Evolutionary conservation across 78 protist species (phyloP).

Genomic region (Polysphondylium violaceum): DNA sequence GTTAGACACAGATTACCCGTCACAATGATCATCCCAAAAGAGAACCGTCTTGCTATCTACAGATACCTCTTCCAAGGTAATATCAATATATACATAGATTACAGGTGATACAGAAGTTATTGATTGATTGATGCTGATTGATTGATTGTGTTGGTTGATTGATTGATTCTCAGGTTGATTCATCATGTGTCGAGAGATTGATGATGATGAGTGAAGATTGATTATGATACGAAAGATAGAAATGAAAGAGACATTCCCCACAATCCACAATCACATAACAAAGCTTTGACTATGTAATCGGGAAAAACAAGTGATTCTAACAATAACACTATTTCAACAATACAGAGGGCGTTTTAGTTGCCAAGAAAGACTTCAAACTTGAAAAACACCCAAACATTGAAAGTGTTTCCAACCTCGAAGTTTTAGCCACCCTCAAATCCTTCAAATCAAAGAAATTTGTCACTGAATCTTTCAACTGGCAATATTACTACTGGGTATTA

Average conservation of each 20-base stretch:
- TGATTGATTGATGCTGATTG: constrained; percentile 2
- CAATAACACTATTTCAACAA: neutral
- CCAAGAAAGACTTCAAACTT: constrained; percentile 58
- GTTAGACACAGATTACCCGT: neutral
- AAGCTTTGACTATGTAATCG: neutral
- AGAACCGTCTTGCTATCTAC: constrained; percentile 84
- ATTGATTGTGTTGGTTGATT: neutral
- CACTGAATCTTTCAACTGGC: constrained; percentile 94
- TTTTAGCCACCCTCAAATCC: constrained; percentile 87
- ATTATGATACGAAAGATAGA: neutral
- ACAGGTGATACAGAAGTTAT: neutral
- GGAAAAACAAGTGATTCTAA: neutral
- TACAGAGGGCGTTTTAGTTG: constrained; percentile 95
- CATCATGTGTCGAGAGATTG: neutral
- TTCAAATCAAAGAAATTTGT: constrained; percentile 91
- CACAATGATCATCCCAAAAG: constrained; percentile 87
- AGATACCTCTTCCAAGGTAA: constrained; percentile 86
- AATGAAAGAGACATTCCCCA: neutral
- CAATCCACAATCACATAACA: neutral
- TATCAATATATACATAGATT: neutral
- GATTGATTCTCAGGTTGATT: neutral
- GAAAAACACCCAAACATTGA: constrained; percentile 45
- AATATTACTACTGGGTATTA: constrained; percentile 94
- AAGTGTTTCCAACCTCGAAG: constrained; percentile 91
- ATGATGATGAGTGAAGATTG: neutral